A percentile compares a stretch with the other conserved stretches of the same genome.
phyloP scores from a whole-genome alignment of 73 alveolate species.

The Paramecium pentaurelia region DNA sequence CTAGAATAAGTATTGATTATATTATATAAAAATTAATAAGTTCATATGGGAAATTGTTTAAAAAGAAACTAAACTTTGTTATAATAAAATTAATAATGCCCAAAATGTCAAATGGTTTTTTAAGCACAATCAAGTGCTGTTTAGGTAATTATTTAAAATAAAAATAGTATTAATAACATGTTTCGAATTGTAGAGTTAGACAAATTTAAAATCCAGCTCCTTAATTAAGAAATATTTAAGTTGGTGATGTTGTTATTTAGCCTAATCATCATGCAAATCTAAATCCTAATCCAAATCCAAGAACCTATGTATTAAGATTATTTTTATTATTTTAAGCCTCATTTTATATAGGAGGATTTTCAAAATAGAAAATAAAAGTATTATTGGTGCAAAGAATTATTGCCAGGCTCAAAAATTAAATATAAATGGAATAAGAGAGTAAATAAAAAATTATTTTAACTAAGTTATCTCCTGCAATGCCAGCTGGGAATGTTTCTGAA shows the following conservation, averaged over 20 bases:
- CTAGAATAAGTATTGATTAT: not conserved
- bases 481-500: not conserved
- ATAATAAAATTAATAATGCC: not conserved
- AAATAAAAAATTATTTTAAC: not conserved
- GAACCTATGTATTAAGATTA: not conserved
- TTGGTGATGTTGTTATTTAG: not conserved
- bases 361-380: not conserved
- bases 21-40: not conserved
- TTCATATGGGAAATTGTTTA: slow-evolving; percentile 35
- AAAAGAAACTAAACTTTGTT: not conserved
- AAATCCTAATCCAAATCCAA: not conserved
- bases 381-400: slow-evolving; percentile 39
- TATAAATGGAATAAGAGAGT: slow-evolving; percentile 25
- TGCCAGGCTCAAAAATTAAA: not conserved
- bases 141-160: not conserved
- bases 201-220: not conserved
- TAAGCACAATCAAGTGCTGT: not conserved
- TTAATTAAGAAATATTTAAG: not conserved
- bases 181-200: not conserved
- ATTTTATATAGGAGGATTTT: slow-evolving; percentile 21
- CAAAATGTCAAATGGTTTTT: not conserved
- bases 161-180: not conserved
- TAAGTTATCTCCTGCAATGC: not conserved
- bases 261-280: not conserved
- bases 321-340: not conserved